These are phyloP conservation scores for Zea luxurians DNA, from an alignment of 176 grass and related monocot species.

Conservation along the genomic window DNA sequence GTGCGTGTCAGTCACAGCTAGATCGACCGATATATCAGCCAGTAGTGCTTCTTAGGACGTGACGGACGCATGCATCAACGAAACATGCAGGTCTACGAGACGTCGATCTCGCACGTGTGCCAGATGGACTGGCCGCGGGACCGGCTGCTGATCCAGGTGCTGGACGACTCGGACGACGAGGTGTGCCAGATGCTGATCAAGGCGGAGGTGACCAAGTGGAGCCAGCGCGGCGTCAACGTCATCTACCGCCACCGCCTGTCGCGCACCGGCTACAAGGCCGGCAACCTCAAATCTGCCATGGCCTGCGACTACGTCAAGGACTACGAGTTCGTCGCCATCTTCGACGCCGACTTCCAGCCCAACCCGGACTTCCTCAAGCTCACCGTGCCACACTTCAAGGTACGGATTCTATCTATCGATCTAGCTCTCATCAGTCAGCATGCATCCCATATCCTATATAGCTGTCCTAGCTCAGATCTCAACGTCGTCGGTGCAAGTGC, in stretches of 20 bases:
- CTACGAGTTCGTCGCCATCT: conserved; percentile 93
- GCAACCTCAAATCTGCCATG: conserved; percentile 98
- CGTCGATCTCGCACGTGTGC: conserved; percentile 84
- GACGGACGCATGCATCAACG: too few relatives aligned
- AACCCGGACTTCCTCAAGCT: conserved; percentile 94
- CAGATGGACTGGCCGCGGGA: conserved; percentile 89
- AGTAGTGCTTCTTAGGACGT: too few relatives aligned
- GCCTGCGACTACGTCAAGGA: conserved; percentile 80
- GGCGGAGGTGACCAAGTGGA: conserved; percentile 86
- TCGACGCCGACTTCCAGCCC: conserved; percentile 97
- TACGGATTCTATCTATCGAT: too few relatives aligned
- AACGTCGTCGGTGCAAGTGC: too few relatives aligned
- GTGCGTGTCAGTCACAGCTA: too few relatives aligned
- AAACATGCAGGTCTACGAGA: conserved; percentile 72
- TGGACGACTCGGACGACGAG: conserved; percentile 94
- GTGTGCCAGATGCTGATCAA: conserved; percentile 71
- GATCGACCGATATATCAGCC: too few relatives aligned
- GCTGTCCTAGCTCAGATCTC: too few relatives aligned
- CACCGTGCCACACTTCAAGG: conserved; percentile 90
- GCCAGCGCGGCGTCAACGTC: conserved; percentile 74
- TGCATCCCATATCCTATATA: too few relatives aligned
- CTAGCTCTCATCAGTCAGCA: too few relatives aligned
- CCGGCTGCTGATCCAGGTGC: conserved; percentile 76
- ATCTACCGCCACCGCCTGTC: conserved; percentile 79
- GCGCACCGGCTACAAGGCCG: conserved; percentile 93